Evolutionary conservation across 1,284 basidiomycete species (phyloP), one percentile per base, ranked within the genome.

Genomic region (Trametes pubescens): DNA sequence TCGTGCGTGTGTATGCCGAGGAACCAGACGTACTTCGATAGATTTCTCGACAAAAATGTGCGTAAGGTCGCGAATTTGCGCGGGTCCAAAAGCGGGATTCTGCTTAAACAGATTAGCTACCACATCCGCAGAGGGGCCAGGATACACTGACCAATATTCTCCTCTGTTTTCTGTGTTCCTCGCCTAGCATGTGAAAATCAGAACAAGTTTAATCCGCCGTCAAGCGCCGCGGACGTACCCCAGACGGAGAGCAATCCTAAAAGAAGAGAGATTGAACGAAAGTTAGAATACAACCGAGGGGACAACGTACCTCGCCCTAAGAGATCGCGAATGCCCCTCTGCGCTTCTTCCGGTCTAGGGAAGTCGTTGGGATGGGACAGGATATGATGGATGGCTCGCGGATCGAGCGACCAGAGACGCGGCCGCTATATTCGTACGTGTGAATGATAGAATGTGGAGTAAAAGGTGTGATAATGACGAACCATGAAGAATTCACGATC

Each of bases 51-150:
- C 65, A 62, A 89, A 88, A 22, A 87, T 80, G 22, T 78, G 77
- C 0, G 83, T 87, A 0, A 88, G 72, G 48, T 82, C 83, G 1
- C 86, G 78, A 34, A 88, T 80, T 64, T 87, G 83, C 0, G 79
- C 73, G 0, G 80, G 78, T 4, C 85, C 84, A 60, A 89, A 88
- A 0, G 85, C 86, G n/a, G 86, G 86, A 64, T 87, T 89, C 86
- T 74, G 14, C 1, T 16, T 8, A n/a, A 2, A 24, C 10, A 2
- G n/a, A 8, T 47, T 22, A 47, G 44, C 22, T 11, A 10, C 11
- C 4, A 3, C 3, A 38, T 18, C 3, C 40, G 40, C 40, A 16
- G 14, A 16, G 29, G 5, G 7, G 22, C 14, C 7, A 24, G 21
- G 4, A 1, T 6, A 18, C 8, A 32, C 64, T 11, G 18, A 67